Conservation (phyloP, 495 filamentous ascomycete genomes). For the Penicillium paxilli region DNA sequence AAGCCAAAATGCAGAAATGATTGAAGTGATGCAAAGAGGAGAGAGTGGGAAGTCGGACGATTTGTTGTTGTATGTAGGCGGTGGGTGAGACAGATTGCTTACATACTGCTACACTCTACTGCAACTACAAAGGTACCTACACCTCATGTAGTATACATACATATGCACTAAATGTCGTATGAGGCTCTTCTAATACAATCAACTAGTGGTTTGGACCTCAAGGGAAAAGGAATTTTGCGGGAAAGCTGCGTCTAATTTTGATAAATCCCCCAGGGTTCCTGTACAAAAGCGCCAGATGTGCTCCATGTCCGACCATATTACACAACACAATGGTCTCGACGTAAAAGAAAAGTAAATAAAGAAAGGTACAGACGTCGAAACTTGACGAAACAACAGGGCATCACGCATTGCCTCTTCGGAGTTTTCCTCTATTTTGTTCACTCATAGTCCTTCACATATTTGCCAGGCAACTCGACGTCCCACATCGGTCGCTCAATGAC, state of each 20-base stretch:
- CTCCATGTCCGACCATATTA: constrained; percentile 21
- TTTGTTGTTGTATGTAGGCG: too few relatives aligned
- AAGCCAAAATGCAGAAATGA: background rate
- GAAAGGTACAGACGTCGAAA: too few relatives aligned
- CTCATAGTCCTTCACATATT: constrained; percentile 69
- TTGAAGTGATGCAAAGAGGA: background rate
- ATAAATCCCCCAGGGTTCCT: constrained; percentile 8
- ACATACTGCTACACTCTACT: too few relatives aligned
- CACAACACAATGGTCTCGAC: constrained; percentile 15
- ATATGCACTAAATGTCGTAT: too few relatives aligned
- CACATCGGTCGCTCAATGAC: constrained; percentile 84
- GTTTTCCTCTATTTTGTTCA: constrained; percentile 30
- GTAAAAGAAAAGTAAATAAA: too few relatives aligned
- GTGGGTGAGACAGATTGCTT: too few relatives aligned
- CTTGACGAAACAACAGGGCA: too few relatives aligned
- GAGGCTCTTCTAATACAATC: background rate
- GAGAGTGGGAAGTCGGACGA: background rate
- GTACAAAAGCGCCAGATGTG: constrained; percentile 27
- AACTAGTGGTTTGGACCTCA: background rate
- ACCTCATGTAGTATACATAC: too few relatives aligned
- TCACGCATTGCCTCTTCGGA: too few relatives aligned
- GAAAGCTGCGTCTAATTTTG: constrained; percentile 8
- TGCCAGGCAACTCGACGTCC: constrained; percentile 77
- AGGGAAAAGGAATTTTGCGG: background rate
- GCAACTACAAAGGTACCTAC: too few relatives aligned